These are phyloP conservation scores for Fusarium mexicanum DNA, from an alignment of 2,329 filamentous ascomycete species.

Conservation along the genomic window DNA sequence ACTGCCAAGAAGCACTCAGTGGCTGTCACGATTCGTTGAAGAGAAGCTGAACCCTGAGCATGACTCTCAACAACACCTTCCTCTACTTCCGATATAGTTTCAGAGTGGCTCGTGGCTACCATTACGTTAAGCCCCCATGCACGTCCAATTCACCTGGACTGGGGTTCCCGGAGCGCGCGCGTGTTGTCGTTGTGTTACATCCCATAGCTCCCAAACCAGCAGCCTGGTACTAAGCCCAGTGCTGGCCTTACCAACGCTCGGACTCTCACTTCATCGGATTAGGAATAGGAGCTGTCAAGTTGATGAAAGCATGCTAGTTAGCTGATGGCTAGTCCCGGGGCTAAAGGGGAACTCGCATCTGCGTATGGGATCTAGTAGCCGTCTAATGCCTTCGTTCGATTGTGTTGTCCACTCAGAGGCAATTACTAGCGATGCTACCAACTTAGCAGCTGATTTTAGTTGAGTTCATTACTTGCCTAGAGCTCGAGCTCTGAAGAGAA, in stretches of 20 bases:
- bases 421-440: not conserved
- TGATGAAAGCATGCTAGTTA: not conserved
- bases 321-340: not conserved
- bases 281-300: not conserved
- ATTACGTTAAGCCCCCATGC: not conserved
- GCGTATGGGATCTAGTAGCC: no score
- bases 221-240: not conserved
- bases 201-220: not conserved
- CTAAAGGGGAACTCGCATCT: not conserved
- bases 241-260: not conserved
- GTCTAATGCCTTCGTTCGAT: not conserved
- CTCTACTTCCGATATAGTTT: rapidly evolving
- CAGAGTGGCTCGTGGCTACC: rapidly evolving
- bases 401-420: not conserved
- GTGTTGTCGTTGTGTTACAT: not conserved
- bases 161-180: not conserved
- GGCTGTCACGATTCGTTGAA: not conserved
- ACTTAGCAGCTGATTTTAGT: rapidly evolving
- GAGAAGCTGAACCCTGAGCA: not conserved
- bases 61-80: not conserved
- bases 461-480: rapidly evolving
- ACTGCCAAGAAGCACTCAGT: rapidly evolving
- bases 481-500: not conserved
- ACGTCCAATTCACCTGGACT: rapidly evolving
- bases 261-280: not conserved